Percentiles rank a stretch among this genome's conserved stretches.
Conservation (phyloP, 176 grass and related monocot species). For the Phragmites australis region DNA sequence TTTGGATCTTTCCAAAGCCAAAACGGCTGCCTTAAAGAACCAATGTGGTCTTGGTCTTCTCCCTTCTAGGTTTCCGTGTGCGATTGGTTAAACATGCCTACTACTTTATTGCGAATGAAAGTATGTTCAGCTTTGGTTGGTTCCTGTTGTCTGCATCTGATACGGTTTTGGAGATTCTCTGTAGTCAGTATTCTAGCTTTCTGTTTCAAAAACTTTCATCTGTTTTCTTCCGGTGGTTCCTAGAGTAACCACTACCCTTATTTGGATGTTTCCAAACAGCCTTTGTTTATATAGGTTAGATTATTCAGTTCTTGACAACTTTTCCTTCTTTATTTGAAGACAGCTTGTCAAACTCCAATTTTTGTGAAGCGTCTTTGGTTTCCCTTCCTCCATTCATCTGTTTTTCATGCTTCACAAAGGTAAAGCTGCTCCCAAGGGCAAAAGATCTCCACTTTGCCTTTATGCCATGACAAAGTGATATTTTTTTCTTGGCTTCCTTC, state of each 20-base stretch:
- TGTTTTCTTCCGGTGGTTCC: constrained; percentile 16
- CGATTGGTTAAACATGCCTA: neutral
- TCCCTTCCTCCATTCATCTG: neutral
- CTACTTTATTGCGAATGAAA: neutral
- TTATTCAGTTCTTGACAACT: constrained; percentile 24
- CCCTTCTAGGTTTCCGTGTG: constrained; percentile 5
- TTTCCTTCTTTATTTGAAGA: constrained; percentile 11
- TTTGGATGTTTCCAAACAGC: constrained; percentile 35
- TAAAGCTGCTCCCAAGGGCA: neutral
- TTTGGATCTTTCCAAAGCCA: constrained; percentile 27
- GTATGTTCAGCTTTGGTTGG: neutral
- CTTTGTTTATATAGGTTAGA: constrained; percentile 13
- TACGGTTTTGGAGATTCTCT: constrained; percentile 1
- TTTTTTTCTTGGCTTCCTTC: neutral
- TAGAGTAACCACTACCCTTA: constrained; percentile 6
- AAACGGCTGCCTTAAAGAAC: neutral
- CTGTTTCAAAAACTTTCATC: constrained; percentile 1
- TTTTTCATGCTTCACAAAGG: constrained; percentile 5
- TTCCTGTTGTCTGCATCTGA: neutral
- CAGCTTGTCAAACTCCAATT: constrained; percentile 41
- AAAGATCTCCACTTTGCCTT: neutral
- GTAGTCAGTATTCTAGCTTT: neutral
- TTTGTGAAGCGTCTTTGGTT: neutral
- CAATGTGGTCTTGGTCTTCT: constrained; percentile 6
- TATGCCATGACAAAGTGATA: neutral